Evolutionary conservation across 164 flowering plant genomes (phyloP).

Genomic region (Umbilicus rupestris): DNA sequence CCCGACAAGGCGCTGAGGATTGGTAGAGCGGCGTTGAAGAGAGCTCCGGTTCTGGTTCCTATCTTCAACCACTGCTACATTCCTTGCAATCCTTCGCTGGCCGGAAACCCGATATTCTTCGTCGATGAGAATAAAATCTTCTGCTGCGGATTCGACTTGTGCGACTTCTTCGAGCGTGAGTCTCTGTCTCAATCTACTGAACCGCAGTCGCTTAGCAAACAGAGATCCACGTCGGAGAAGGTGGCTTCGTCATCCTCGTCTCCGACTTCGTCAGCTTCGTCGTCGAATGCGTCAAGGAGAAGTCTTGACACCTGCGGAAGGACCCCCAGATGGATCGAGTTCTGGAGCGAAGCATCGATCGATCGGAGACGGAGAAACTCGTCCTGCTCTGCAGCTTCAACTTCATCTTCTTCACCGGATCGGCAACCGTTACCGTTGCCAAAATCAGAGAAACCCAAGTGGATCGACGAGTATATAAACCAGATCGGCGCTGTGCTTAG

Average conservation of each 20-base stretch:
- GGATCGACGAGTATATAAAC: constrained; percentile 70
- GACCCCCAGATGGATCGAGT: constrained; percentile 86
- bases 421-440: constrained; percentile 19
- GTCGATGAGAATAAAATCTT: constrained; percentile 69
- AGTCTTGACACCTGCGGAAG: constrained; percentile 48
- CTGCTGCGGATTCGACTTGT: constrained; percentile 76
- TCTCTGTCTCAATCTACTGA: constrained; percentile 31
- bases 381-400: constrained; percentile 34
- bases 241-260: constrained; percentile 8
- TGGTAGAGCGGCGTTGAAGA: constrained; percentile 58
- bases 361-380: constrained; percentile 62
- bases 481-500: constrained; percentile 64
- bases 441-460: constrained; percentile 36
- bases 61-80: constrained; percentile 87
- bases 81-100: constrained; percentile 70
- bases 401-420: constrained; percentile 57
- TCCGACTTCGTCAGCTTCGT: constrained; percentile 11
- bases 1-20: constrained; percentile 68
- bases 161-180: constrained; percentile 80
- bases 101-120: constrained; percentile 89
- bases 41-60: constrained; percentile 78
- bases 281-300: constrained; percentile 36
- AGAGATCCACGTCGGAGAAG: constrained; percentile 37
- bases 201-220: constrained; percentile 26
- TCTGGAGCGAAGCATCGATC: constrained; percentile 87